Evolutionary conservation across 2,329 filamentous ascomycete species (phyloP), one percentile per base, ranked within the genome.

Genomic region (Penicillium crustosum): DNA sequence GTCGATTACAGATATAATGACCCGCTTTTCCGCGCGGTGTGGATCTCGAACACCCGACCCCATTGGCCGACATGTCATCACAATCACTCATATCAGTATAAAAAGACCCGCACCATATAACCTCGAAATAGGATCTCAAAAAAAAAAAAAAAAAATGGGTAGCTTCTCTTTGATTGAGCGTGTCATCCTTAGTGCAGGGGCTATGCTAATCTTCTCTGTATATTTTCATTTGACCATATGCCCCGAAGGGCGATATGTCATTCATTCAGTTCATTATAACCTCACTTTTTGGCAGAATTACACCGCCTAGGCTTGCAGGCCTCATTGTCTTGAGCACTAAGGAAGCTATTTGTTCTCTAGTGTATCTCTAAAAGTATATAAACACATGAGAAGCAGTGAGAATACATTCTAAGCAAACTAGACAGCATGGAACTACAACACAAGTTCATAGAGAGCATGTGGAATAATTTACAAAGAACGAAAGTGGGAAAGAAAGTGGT

Each of bases 171-270:
- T 88, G 85, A 85, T 86, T 85, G 82, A 88, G 86, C 87, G 87
- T 92, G 89, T 93, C 90, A 93, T 93, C 89, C 90, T 93, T 93
- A 92, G 89, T 86, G 83, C 83, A 86, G 83, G 84, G 87, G 87
- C 87, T 86, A 89, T 89, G 87, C 88, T 89, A 89, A 88, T 88
- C 84, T 88, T 88, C 85, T 88, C 84, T 87, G 82, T 86, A 85
- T 85, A 81, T 81, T 83, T 84, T 83, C 81, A 85, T 80, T 82
- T 84, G 82, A 84, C 82, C 81, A 83, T 82, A 82, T 83, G 78
- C 60, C 75, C 77, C 76, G 71, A 77, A 78, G 74, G 76, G 73
- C 70, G 10, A 33, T 45, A 49, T 25, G 48, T 0, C 4, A 1
- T 6, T 15, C 1, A 4, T 23, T 23, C 23, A 23, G 23, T 23